Base-by-base conservation (phyloP, 805 yeast species). In the Myxozyma nipponensis region DNA sequence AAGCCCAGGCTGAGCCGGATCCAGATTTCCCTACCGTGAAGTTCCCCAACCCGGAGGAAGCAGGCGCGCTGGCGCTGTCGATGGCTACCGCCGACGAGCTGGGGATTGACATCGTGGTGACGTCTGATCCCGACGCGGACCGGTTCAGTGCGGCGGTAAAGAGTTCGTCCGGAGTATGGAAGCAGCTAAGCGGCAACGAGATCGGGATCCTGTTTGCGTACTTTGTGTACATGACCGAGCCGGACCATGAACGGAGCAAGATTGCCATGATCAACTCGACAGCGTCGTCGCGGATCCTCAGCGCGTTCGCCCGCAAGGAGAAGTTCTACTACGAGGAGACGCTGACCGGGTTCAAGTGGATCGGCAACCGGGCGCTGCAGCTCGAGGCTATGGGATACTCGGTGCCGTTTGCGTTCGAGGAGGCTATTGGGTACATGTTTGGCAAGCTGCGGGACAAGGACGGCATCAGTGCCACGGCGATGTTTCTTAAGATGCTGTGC, bases 91-190 rank as follows among this genome's bases (percentile, higher is more conserved):
- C 96, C 0, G 81, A 85, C 37, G 60, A 61, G 4, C 64, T 68
- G 1, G 73, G 73, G 0, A 66, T 76, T 22, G 64, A 69, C 2
- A 64, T 88, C 26, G 91, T 91, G 1, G 61, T 91, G 1, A 96
- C 96, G 1, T 91, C 84, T 66, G 98, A 91, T 63, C 98, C 98
- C 0, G 98, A 91, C 68, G 98, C 98, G 0, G 98, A 91, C 66
- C 73, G 98, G 52, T 91, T 91, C 63, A 83, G 93, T 5, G 84
- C 79, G 7, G 96, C 95, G 0, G 76, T 85, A 18, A 80, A 77
- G n/a, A 48, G 56, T 2, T 60, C 55, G 2, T 46, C 57, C 2
- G 73, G 72, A 13, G 51, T 62, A 15, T 90, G 96, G 95, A 70
- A 67, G 49, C 97, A 90, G 66, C 69, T 91, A 46, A 83, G 90